A percentile compares a stretch with the other conserved stretches of the same genome.
phyloP scores from a whole-genome alignment of 2,329 filamentous ascomycete species.

The Colletotrichum salicis region DNA sequence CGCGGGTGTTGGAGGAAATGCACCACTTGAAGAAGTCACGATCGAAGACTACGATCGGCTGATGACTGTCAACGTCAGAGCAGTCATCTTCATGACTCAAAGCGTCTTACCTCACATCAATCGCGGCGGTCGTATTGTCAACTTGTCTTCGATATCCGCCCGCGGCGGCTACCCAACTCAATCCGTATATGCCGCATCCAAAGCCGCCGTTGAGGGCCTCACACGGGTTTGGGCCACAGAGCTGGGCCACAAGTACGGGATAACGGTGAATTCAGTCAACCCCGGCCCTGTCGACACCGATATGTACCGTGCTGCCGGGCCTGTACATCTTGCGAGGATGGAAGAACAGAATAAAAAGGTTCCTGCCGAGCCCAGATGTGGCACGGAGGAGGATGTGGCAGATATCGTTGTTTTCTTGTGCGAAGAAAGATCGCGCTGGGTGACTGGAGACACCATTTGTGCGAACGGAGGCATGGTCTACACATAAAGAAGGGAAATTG shows the following conservation, averaged over 20 bases:
- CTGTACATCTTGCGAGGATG: conserved; percentile 19
- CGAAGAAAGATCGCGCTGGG: conserved; percentile 25
- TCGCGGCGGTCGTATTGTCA: conserved; percentile 46
- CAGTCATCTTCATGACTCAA: conserved; percentile 46
- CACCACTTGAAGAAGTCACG: conserved; percentile 18
- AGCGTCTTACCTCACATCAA: conserved; percentile 44
- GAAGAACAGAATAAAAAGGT: conserved; percentile 23
- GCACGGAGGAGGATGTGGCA: conserved; percentile 17
- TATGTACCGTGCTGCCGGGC: conserved; percentile 27
- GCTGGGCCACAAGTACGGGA: conserved; percentile 42
- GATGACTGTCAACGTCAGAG: conserved; percentile 22
- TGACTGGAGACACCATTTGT: conserved; percentile 25
- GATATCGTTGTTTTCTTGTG: conserved; percentile 27
- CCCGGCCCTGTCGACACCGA: conserved; percentile 43
- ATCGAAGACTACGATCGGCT: conserved; percentile 19
- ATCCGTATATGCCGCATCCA: conserved; percentile 47
- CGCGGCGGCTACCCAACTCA: conserved; percentile 42
- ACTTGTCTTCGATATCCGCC: conserved; percentile 46
- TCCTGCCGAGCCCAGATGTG: conserved; percentile 22
- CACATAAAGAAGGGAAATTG: not conserved
- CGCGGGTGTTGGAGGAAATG: conserved; percentile 12
- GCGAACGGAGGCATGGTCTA: conserved; percentile 28
- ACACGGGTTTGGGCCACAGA: conserved; percentile 46
- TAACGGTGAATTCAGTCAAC: conserved; percentile 47
- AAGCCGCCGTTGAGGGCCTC: conserved; percentile 46